Conservation (phyloP, 2,329 filamentous ascomycete genomes). For the Lachnellula arida region DNA sequence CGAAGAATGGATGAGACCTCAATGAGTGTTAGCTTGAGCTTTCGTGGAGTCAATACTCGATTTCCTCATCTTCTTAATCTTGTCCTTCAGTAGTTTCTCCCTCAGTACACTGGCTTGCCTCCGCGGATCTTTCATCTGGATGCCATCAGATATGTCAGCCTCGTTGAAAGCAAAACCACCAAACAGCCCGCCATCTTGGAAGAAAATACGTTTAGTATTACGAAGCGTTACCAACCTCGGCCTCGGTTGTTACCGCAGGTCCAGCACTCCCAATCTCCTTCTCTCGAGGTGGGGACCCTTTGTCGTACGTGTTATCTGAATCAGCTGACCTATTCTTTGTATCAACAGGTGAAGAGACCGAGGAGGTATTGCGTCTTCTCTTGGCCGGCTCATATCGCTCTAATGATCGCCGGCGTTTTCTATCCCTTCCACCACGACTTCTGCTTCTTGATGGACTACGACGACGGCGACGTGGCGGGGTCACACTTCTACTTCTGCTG, state of each 20-base stretch:
- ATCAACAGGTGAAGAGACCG: slow-evolving; percentile 43
- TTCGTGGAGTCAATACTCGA: slow-evolving; percentile 38
- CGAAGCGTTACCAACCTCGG: slow-evolving; percentile 40
- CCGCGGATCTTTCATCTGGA: slow-evolving; percentile 33
- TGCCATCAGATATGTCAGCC: slow-evolving; percentile 34
- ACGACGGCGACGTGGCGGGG: slow-evolving; percentile 28
- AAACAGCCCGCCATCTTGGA: slow-evolving; percentile 11
- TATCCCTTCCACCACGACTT: slow-evolving; percentile 26
- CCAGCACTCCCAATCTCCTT: slow-evolving; percentile 20
- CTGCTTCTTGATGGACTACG: slow-evolving; percentile 24
- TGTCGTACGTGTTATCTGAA: slow-evolving; percentile 46
- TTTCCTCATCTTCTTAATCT: slow-evolving; percentile 52
- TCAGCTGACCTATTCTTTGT: slow-evolving; percentile 52
- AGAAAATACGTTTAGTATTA: slow-evolving; percentile 21
- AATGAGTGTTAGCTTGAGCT: slow-evolving; percentile 44
- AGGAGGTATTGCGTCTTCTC: slow-evolving; percentile 48
- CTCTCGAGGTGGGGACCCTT: slow-evolving; percentile 19
- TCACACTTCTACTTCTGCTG: slow-evolving; percentile 31
- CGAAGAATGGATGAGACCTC: slow-evolving; percentile 26
- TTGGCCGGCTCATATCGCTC: slow-evolving; percentile 34
- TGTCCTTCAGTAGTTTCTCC: slow-evolving; percentile 48
- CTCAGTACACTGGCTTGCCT: slow-evolving; percentile 42
- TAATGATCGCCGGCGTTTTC: slow-evolving; percentile 31
- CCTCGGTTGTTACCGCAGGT: slow-evolving; percentile 33
- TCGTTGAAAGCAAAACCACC: slow-evolving; percentile 12